Percentiles rank a stretch among this genome's conserved stretches.
These are phyloP conservation scores for Neltuma alba DNA, from an alignment of 306 rosid genomes.

Conservation along the genomic window DNA sequence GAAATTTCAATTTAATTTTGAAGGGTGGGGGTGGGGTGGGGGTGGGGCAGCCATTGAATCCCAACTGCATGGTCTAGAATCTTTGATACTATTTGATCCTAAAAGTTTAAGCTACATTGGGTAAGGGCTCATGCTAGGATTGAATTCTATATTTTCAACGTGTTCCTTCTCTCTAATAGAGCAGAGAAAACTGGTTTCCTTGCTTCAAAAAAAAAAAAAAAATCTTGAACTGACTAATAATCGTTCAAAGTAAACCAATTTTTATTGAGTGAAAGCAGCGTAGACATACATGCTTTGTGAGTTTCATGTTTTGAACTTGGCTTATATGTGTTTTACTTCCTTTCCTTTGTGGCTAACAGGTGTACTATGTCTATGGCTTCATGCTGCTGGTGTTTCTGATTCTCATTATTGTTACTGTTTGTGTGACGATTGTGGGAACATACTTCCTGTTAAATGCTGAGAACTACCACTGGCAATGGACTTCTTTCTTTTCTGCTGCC, in stretches of 20 bases:
- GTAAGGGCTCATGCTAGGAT: neutral
- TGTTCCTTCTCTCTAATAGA: neutral
- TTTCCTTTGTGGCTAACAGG: conserved; percentile 65
- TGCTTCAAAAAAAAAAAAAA: neutral
- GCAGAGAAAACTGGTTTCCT: conserved; percentile 5
- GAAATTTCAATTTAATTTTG: neutral
- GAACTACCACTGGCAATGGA: conserved; percentile 99
- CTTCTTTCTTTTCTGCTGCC: conserved; percentile 99
- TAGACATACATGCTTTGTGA: neutral
- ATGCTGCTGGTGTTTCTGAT: conserved; percentile 97
- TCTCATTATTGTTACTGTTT: conserved; percentile 87
- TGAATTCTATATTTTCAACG: neutral
- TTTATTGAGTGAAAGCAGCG: conserved; percentile 15
- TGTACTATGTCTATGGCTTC: conserved; percentile 98
- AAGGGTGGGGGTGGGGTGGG: neutral
- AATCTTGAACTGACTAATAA: neutral
- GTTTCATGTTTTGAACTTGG: neutral
- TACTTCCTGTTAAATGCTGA: conserved; percentile 97
- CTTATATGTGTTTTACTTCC: conserved; percentile 35
- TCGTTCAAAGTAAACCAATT: conserved; percentile 4
- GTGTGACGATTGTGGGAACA: conserved; percentile 98
- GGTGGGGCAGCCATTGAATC: neutral
- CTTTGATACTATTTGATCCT: neutral
- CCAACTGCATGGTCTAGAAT: neutral
- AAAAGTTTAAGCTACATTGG: neutral